phyloP scores from a whole-genome alignment of 164 flowering plant genomes.

The Hamamelis virginiana region DNA sequence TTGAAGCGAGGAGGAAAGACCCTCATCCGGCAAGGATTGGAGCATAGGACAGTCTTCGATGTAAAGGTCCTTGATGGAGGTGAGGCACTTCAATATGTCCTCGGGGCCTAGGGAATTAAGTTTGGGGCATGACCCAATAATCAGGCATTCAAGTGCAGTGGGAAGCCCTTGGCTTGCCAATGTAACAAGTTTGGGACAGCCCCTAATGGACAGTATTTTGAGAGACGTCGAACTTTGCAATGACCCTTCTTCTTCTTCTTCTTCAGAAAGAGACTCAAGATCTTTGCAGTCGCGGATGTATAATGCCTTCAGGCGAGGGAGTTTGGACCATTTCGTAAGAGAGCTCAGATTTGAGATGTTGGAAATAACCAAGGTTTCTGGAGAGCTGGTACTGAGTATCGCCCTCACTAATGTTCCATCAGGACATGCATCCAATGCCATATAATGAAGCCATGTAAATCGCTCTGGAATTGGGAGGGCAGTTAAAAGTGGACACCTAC shows the following conservation, averaged over 20 bases:
- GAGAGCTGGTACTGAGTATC: slow-evolving; percentile 5
- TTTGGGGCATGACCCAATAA: slow-evolving; percentile 11
- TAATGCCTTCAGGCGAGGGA: slow-evolving; percentile 12
- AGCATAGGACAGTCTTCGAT: slow-evolving; percentile 15
- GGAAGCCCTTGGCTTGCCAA: slow-evolving; percentile 12
- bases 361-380: slow-evolving; percentile 16
- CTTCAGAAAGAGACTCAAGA: slow-evolving; percentile 5
- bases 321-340: slow-evolving; percentile 10
- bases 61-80: slow-evolving; percentile 15
- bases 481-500: slow-evolving; percentile 5
- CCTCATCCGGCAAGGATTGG: slow-evolving; percentile 19
- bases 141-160: slow-evolving; percentile 5
- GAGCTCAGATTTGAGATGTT: slow-evolving; percentile 7
- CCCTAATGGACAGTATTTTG: slow-evolving; percentile 1
- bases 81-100: slow-evolving; percentile 6
- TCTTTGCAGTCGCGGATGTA: slow-evolving; percentile 16
- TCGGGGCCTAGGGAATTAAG: slow-evolving; percentile 5
- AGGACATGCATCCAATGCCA: slow-evolving; percentile 7
- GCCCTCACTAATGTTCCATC: slow-evolving; percentile 11
- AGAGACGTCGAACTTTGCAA: background rate
- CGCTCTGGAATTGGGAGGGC: background rate
- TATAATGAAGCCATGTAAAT: background rate
- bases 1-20: slow-evolving; percentile 11
- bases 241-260: slow-evolving; percentile 3
- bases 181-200: slow-evolving; percentile 5